phyloP scores from a whole-genome alignment of 805 yeast species.

The Saccharomycopsis fermentans region DNA sequence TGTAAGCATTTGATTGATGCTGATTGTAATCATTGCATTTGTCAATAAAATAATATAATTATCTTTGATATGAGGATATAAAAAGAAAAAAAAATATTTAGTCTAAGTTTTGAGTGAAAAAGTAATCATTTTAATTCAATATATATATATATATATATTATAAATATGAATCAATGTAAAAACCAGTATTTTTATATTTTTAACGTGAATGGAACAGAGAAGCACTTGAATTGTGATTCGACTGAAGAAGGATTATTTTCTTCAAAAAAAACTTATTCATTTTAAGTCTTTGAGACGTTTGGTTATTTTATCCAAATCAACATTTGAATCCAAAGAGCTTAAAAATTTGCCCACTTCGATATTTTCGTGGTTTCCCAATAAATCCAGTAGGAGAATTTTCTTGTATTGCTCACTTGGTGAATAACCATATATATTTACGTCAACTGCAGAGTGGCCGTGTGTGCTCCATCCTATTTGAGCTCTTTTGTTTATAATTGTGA shows the following conservation, averaged over 20 bases:
- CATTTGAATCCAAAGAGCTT: constrained; percentile 26
- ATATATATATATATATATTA: too few species aligned
- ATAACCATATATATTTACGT: constrained; percentile 82
- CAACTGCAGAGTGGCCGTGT: constrained; percentile 94
- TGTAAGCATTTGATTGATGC: too few species aligned
- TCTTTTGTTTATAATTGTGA: constrained; percentile 64
- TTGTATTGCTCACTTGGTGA: constrained; percentile 44
- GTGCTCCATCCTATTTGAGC: constrained; percentile 96
- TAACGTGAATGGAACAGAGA: neutral
- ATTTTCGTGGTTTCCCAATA: constrained; percentile 80
- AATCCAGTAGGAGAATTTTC: constrained; percentile 31
- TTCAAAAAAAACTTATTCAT: constrained; percentile 31
- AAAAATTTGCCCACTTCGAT: constrained; percentile 73
- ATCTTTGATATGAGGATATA: too few species aligned
- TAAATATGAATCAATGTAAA: too few species aligned
- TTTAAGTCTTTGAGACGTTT: constrained; percentile 37
- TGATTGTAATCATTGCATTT: too few species aligned
- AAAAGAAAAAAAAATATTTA: too few species aligned
- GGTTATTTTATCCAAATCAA: constrained; percentile 41
- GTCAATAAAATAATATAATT: too few species aligned
- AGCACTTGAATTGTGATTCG: neutral
- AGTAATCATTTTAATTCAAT: too few species aligned
- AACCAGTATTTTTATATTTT: too few species aligned
- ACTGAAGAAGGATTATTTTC: neutral
- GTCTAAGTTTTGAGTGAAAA: too few species aligned